Evolutionary conservation across 148 eudicot genomes (phyloP).

Genomic region (Rhododendron griersonianum): DNA sequence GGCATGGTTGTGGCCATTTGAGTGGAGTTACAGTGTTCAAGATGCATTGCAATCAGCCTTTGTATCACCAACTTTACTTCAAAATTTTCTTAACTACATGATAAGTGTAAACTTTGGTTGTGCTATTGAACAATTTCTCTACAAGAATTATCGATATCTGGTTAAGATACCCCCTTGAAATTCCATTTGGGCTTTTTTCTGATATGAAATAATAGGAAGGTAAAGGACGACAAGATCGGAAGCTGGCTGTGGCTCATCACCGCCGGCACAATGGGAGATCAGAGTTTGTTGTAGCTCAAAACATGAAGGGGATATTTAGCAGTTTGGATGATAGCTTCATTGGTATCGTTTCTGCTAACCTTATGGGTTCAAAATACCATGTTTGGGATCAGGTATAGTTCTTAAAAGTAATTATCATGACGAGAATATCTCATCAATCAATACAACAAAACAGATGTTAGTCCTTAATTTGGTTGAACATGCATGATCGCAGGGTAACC

Average conservation of each 20-base stretch:
- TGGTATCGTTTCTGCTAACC: slow-evolving; percentile 67
- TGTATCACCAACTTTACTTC: background rate
- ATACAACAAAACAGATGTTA: slow-evolving; percentile 3
- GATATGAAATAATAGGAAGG: slow-evolving; percentile 57
- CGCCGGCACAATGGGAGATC: slow-evolving; percentile 69
- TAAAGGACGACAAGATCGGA: slow-evolving; percentile 77
- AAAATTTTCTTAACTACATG: background rate
- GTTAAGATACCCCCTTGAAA: background rate
- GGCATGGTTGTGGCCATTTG: background rate
- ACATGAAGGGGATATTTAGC: slow-evolving; percentile 47
- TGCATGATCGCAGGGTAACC: slow-evolving; percentile 42
- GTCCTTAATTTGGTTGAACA: slow-evolving; percentile 2
- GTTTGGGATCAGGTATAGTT: slow-evolving; percentile 69
- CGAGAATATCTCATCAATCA: background rate
- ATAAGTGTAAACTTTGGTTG: background rate
- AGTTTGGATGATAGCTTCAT: slow-evolving; percentile 60
- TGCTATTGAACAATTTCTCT: background rate
- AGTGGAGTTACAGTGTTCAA: too few species aligned
- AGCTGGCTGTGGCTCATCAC: slow-evolving; percentile 86
- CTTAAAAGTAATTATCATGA: background rate
- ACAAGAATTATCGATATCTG: background rate
- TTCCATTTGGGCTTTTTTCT: background rate
- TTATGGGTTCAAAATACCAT: slow-evolving; percentile 77
- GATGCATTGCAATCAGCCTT: background rate
- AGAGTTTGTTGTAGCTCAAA: slow-evolving; percentile 59